Conservation (phyloP, 768 basidiomycete species). For the Psilocybe azurescens region DNA sequence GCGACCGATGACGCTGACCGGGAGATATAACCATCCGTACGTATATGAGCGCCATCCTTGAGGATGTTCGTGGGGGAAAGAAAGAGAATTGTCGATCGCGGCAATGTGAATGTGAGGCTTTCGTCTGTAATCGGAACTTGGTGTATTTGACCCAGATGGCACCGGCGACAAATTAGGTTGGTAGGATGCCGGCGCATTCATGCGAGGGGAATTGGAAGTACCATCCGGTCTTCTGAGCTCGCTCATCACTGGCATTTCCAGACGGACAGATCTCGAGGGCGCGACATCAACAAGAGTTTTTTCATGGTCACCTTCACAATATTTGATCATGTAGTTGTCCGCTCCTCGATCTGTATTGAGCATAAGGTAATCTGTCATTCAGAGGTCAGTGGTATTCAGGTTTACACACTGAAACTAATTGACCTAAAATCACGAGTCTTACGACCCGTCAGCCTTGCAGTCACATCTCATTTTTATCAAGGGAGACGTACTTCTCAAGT, state of each 20-base stretch:
- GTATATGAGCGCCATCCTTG: constrained; percentile 80
- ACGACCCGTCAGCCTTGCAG: constrained; percentile 18
- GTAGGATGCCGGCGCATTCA: constrained; percentile 42
- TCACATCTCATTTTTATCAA: background rate
- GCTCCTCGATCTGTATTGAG: constrained; percentile 89
- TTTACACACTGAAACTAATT: constrained; percentile 5
- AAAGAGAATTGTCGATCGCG: constrained; percentile 92
- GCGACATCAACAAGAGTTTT: constrained; percentile 81
- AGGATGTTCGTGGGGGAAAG: constrained; percentile 92
- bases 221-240: constrained; percentile 60
- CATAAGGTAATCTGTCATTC: constrained; percentile 80
- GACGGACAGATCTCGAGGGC: constrained; percentile 68
- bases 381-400: constrained; percentile 9
- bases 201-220: constrained; percentile 40
- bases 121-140: constrained; percentile 54
- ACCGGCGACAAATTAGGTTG: constrained; percentile 41
- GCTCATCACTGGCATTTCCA: constrained; percentile 77
- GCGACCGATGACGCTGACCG: constrained; percentile 82
- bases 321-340: constrained; percentile 94
- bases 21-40: constrained; percentile 88
- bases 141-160: constrained; percentile 39
- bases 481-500: constrained; percentile 73
- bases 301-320: constrained; percentile 82
- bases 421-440: constrained; percentile 86
- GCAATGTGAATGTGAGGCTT: constrained; percentile 89